Percentiles rank a stretch among this genome's conserved stretches.
phyloP scores from a whole-genome alignment of 345 rosid genomes.

The Geranium brycei region DNA sequence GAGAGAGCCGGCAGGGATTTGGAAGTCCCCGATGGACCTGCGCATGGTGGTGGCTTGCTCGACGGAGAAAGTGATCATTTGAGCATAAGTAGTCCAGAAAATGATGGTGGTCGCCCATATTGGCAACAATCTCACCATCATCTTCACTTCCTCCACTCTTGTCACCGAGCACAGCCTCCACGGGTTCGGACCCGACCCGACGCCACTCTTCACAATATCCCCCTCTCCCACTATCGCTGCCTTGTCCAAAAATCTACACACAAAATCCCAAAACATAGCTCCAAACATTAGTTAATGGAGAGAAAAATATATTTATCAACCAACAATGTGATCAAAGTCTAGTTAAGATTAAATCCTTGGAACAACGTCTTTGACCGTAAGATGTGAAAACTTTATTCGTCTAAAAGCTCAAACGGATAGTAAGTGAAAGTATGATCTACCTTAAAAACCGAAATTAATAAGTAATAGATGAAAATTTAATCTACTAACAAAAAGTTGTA shows the following conservation, averaged over 20 bases:
- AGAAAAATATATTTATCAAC: too few relatives aligned
- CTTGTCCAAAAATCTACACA: constrained; percentile 43
- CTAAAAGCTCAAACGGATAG: too few relatives aligned
- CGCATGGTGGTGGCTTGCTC: constrained; percentile 61
- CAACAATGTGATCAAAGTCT: too few relatives aligned
- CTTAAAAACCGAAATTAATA: too few relatives aligned
- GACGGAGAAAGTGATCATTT: constrained; percentile 56
- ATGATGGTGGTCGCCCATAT: constrained; percentile 61
- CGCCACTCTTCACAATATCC: constrained; percentile 20
- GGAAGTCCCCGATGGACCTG: constrained; percentile 35
- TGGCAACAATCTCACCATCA: constrained; percentile 41
- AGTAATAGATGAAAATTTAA: too few relatives aligned
- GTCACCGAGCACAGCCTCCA: constrained; percentile 53
- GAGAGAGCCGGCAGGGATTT: constrained; percentile 56
- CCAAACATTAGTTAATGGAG: too few relatives aligned
- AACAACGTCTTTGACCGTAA: too few relatives aligned
- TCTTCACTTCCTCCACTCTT: constrained; percentile 55
- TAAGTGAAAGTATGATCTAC: too few relatives aligned
- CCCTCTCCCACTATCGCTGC: constrained; percentile 34
- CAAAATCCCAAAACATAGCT: too few relatives aligned
- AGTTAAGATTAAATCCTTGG: too few relatives aligned
- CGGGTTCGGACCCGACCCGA: constrained; percentile 22
- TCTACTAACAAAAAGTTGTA: too few relatives aligned
- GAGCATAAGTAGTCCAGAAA: constrained; percentile 54
- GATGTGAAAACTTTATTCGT: too few relatives aligned